Evolutionary conservation across 495 filamentous ascomycete genomes (phyloP).

Genomic region (Tuber microsphaerosporum): DNA sequence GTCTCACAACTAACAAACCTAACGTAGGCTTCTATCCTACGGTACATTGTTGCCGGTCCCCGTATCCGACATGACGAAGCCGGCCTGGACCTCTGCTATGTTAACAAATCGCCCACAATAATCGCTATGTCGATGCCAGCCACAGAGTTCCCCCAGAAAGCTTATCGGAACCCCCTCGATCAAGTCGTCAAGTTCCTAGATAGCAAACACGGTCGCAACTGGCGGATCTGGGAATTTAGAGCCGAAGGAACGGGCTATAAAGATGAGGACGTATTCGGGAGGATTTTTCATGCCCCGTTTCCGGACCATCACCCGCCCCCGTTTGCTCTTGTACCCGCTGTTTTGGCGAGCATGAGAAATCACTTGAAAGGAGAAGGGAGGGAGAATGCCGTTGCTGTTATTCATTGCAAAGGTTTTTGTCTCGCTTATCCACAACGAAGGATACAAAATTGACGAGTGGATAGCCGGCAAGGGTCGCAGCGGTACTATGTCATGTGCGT

Average conservation of each 20-base stretch:
- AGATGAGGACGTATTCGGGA: constrained; percentile 73
- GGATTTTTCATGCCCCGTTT: constrained; percentile 86
- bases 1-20: not conserved
- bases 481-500: constrained; percentile 79
- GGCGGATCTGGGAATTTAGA: constrained; percentile 96
- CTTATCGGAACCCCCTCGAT: constrained; percentile 87
- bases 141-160: constrained; percentile 75
- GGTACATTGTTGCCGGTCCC: constrained; percentile 60
- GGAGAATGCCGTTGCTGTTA: constrained; percentile 63
- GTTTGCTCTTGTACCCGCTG: constrained; percentile 74
- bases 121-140: constrained; percentile 75
- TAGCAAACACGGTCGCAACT: constrained; percentile 67
- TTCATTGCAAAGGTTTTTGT: constrained; percentile 70
- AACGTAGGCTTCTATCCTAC: constrained; percentile 58
- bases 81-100: constrained; percentile 90
- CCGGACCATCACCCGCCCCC: constrained; percentile 97
- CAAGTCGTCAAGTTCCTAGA: constrained; percentile 79
- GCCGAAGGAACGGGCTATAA: constrained; percentile 94
- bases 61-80: constrained; percentile 75
- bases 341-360: constrained; percentile 83
- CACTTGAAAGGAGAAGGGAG: constrained; percentile 25
- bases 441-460: not conserved
- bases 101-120: constrained; percentile 72
- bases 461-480: constrained; percentile 86
- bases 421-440: not conserved